These are phyloP conservation scores for Lecanosticta acicola DNA, from an alignment of 2,329 filamentous ascomycete species.

Conservation along the genomic window DNA sequence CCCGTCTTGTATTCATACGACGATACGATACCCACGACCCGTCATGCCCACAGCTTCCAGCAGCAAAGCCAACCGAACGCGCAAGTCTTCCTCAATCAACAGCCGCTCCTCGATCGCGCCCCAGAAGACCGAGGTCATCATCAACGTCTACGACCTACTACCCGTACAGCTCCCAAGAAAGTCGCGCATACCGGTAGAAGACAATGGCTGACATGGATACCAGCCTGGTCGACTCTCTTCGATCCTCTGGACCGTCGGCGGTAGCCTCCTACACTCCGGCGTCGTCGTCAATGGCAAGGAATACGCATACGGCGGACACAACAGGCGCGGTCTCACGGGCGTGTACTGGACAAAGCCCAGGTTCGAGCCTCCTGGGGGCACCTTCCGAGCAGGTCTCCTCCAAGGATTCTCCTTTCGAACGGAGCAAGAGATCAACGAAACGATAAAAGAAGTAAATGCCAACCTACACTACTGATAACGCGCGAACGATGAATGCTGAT, in stretches of 20 bases:
- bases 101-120: slow-evolving; percentile 4
- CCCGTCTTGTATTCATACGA: neutral
- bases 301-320: slow-evolving; percentile 81
- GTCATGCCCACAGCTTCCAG: slow-evolving; percentile 5
- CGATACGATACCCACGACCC: neutral
- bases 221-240: slow-evolving; percentile 70
- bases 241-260: slow-evolving; percentile 69
- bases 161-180: slow-evolving; percentile 24
- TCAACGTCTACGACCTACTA: slow-evolving; percentile 36
- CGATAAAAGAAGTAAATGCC: slow-evolving; percentile 51
- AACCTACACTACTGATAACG: neutral
- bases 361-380: slow-evolving; percentile 68
- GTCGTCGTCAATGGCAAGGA: slow-evolving; percentile 75
- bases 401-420: slow-evolving; percentile 72
- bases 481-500: no score
- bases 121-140: slow-evolving; percentile 32
- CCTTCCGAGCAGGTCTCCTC: slow-evolving; percentile 67
- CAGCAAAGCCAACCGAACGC: slow-evolving; percentile 8
- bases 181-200: neutral
- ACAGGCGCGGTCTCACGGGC: slow-evolving; percentile 63
- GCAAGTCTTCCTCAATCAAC: slow-evolving; percentile 13
- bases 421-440: slow-evolving; percentile 62
- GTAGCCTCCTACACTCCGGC: slow-evolving; percentile 73
- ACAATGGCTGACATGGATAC: slow-evolving; percentile 14
- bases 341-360: slow-evolving; percentile 74